Evolutionary conservation across 177 flowering plant species (phyloP).

Genomic region (Telopea speciosissima): DNA sequence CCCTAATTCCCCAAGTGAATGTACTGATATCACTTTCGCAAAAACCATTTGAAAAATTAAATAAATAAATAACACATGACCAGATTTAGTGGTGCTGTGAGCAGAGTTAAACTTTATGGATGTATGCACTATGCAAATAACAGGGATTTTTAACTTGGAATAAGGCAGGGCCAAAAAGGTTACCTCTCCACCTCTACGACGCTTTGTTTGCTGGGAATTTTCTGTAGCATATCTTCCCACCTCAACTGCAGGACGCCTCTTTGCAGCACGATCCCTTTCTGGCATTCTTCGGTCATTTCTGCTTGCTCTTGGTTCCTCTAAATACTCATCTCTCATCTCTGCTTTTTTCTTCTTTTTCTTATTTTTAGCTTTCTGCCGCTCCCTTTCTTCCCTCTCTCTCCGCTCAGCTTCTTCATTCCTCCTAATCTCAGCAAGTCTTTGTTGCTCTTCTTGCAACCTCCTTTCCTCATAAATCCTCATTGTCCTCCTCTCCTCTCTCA

Average conservation of each 20-base stretch:
- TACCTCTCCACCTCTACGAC: slow-evolving; percentile 96
- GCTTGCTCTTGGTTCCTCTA: slow-evolving; percentile 41
- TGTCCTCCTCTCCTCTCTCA: slow-evolving; percentile 40
- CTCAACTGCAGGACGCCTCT: slow-evolving; percentile 46
- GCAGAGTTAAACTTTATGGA: not conserved
- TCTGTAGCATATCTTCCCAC: slow-evolving; percentile 44
- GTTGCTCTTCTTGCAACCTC: slow-evolving; percentile 46
- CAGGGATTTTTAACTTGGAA: too few relatives aligned
- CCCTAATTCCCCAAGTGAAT: too few relatives aligned
- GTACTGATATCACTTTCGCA: too few relatives aligned
- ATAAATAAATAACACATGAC: not conserved
- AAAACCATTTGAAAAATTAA: too few relatives aligned
- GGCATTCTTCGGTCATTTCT: slow-evolving; percentile 45
- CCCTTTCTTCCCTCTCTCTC: slow-evolving; percentile 65
- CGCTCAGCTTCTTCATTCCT: slow-evolving; percentile 49
- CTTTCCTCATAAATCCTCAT: slow-evolving; percentile 34
- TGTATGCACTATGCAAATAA: not conserved
- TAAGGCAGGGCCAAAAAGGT: not conserved
- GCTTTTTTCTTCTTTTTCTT: slow-evolving; percentile 58
- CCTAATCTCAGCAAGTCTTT: slow-evolving; percentile 41
- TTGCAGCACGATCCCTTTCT: slow-evolving; percentile 51
- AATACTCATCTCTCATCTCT: slow-evolving; percentile 42
- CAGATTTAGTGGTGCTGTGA: not conserved
- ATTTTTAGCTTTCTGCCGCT: slow-evolving; percentile 49
- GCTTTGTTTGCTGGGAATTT: slow-evolving; percentile 55